These are phyloP conservation scores for Gracilaria domingensis DNA, from an alignment of 23 red algal species.

Conservation along the genomic window DNA sequence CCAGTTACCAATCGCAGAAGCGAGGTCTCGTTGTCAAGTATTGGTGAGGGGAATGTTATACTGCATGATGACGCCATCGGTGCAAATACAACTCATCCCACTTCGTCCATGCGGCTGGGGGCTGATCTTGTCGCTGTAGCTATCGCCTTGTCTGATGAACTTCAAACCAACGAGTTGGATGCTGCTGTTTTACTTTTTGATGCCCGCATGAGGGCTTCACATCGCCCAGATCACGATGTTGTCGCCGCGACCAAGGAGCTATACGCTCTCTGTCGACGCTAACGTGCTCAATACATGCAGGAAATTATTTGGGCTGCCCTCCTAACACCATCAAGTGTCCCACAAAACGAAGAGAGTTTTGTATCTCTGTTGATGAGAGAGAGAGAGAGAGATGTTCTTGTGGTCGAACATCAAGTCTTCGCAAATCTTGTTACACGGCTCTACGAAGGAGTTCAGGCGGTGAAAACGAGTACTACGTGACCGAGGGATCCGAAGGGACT, in stretches of 20 bases:
- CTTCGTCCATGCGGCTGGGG: slow-evolving; percentile 35
- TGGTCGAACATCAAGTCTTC: slow-evolving; percentile 59
- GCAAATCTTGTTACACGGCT: slow-evolving; percentile 48
- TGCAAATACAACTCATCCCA: background rate
- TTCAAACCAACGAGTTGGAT: slow-evolving; percentile 66
- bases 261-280: slow-evolving; percentile 32
- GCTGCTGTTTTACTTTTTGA: slow-evolving; percentile 64
- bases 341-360: slow-evolving; percentile 58
- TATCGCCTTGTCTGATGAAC: slow-evolving; percentile 66
- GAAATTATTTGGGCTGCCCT: slow-evolving; percentile 66
- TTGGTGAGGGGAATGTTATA: slow-evolving; percentile 35
- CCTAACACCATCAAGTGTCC: slow-evolving; percentile 10
- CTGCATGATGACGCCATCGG: background rate
- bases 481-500: slow-evolving; percentile 27
- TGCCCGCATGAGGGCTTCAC: slow-evolving; percentile 39
- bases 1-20: slow-evolving; percentile 53
- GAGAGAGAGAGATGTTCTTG: slow-evolving; percentile 64
- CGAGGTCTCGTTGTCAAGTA: slow-evolving; percentile 40
- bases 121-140: slow-evolving; percentile 65
- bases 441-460: slow-evolving; percentile 32
- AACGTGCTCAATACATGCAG: slow-evolving; percentile 56
- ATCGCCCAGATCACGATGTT: slow-evolving; percentile 63
- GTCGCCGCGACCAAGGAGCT: slow-evolving; percentile 70
- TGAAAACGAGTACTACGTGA: background rate
- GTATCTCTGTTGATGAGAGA: slow-evolving; percentile 66